A percentile compares a stretch with the other conserved stretches of the same genome.
phyloP scores from a whole-genome alignment of 345 rosid species.

The Raphanus sativus region DNA sequence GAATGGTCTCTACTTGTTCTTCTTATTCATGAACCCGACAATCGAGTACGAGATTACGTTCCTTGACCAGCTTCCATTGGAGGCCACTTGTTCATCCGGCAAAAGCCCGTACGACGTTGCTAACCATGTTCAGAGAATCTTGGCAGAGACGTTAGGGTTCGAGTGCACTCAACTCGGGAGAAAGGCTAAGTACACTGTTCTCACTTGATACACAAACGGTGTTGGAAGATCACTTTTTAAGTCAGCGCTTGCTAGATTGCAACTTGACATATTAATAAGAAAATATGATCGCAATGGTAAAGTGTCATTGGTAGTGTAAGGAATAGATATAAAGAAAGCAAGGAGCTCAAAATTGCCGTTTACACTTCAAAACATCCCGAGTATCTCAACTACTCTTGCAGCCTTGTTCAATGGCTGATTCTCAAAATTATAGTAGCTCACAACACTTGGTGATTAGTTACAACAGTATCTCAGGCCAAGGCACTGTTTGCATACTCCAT shows the following conservation, averaged over 20 bases:
- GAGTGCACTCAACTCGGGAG: constrained; percentile 64
- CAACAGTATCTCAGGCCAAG: constrained; percentile 30
- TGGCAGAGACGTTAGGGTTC: constrained; percentile 49
- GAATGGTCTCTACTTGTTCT: not conserved
- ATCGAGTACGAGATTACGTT: constrained; percentile 70
- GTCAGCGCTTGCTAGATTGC: not conserved
- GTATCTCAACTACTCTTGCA: not conserved
- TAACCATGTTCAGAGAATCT: constrained; percentile 65
- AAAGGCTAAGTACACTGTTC: not conserved
- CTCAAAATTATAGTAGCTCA: not conserved
- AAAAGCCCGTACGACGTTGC: constrained; percentile 78
- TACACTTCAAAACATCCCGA: not conserved
- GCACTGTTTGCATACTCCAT: constrained; percentile 74
- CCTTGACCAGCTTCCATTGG: constrained; percentile 55
- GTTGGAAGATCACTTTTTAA: not conserved
- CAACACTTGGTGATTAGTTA: constrained; percentile 12
- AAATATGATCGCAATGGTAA: not conserved
- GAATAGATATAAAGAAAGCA: too few species aligned
- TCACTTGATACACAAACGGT: not conserved
- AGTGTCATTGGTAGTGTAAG: not conserved
- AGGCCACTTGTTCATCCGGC: not conserved
- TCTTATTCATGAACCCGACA: constrained; percentile 57
- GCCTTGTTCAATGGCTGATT: not conserved
- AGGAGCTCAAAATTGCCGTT: constrained; percentile 1
- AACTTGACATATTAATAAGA: not conserved